Evolutionary conservation across 108 stramenopile species (phyloP), one percentile per base, ranked within the genome.

Genomic region (Cyclostephanos invisitatus): DNA sequence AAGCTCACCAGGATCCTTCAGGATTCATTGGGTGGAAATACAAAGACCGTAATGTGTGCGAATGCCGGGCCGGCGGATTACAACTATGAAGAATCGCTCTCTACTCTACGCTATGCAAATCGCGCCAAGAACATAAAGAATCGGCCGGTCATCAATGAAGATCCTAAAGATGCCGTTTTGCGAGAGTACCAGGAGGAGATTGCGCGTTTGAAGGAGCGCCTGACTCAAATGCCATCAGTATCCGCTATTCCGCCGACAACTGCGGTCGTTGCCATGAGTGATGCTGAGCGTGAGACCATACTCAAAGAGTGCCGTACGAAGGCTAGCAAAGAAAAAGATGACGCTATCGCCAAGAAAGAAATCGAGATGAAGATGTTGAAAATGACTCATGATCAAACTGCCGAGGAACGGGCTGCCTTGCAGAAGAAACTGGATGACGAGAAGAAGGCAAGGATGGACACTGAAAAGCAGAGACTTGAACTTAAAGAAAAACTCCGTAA

Each of bases 121-220:
- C 93, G 99, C 37, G 98, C 99, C 24, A 99, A 99, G 85, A 96
- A 98, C 55, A 99, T 99, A 77, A 99, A 99, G 88, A 99, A 99
- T 66, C 96, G 90, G 78, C 98, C 99, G 4, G 83, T 96, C 72
- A 96, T 99, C 40, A 99, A 99, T 73, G 98, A 99, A 80, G 91
- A 93, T 68, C 98, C 86, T 74, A 99, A 95, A 73, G 97, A 85
- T 82, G 98, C 93, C 63, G 98, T 84, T 98, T 91, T 86, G 67
- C 90, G 90, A 63, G 97, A 89, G 81, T 95, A 82, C 70, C 96
- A 90, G 77, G 96, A 84, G 22, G 88, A 87, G 73, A 96, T 83
- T 80, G 77, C 49, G 11, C 74, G 42, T 59, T 54, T 62, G 64
- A 82, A 65, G 51, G 76, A 48, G 59, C 54, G 51, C 14, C 63